phyloP scores from a whole-genome alignment of 2,329 filamentous ascomycete species.

The Coniochaeta pulveracea region DNA sequence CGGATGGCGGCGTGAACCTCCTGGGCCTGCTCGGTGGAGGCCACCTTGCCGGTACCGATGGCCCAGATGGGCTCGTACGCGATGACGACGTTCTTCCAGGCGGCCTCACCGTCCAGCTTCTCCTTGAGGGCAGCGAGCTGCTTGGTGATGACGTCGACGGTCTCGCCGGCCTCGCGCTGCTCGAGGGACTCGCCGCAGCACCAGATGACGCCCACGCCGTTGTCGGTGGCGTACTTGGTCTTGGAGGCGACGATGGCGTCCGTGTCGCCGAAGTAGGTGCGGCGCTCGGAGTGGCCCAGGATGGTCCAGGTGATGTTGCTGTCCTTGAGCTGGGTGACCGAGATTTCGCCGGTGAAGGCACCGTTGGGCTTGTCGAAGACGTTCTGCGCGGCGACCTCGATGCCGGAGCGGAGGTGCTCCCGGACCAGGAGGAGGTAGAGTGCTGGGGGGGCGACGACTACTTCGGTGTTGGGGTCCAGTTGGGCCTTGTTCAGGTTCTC shows the following conservation, averaged over 20 bases:
- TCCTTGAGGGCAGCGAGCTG: slow-evolving; percentile 73
- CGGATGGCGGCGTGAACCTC: slow-evolving; percentile 90
- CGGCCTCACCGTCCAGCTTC: slow-evolving; percentile 44
- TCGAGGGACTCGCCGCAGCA: slow-evolving; percentile 95
- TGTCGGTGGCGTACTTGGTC: slow-evolving; percentile 85
- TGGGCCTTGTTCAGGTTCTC: slow-evolving; percentile 77
- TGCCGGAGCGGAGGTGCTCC: slow-evolving; percentile 60
- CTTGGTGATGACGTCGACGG: slow-evolving; percentile 71
- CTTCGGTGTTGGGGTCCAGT: slow-evolving; percentile 73
- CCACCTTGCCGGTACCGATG: slow-evolving; percentile 87
- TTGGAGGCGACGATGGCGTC: slow-evolving; percentile 83
- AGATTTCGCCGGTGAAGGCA: slow-evolving; percentile 95
- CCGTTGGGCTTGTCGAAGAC: slow-evolving; percentile 96
- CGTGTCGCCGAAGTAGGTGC: slow-evolving; percentile 77
- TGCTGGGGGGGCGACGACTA: slow-evolving; percentile 83
- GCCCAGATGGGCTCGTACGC: slow-evolving; percentile 99
- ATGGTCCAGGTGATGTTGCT: slow-evolving; percentile 81
- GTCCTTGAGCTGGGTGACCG: slow-evolving; percentile 82
- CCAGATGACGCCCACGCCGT: slow-evolving; percentile 83
- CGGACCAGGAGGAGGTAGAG: slow-evolving; percentile 85
- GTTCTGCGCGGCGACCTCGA: slow-evolving; percentile 91
- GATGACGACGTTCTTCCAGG: slow-evolving; percentile 92
- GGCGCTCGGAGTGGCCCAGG: slow-evolving; percentile 89
- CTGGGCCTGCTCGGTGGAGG: slow-evolving; percentile 80
- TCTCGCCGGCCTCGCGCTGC: slow-evolving; percentile 78